These are phyloP conservation scores for Monosporascus ibericus DNA, from an alignment of 2,329 filamentous ascomycete genomes.

Conservation along the genomic window DNA sequence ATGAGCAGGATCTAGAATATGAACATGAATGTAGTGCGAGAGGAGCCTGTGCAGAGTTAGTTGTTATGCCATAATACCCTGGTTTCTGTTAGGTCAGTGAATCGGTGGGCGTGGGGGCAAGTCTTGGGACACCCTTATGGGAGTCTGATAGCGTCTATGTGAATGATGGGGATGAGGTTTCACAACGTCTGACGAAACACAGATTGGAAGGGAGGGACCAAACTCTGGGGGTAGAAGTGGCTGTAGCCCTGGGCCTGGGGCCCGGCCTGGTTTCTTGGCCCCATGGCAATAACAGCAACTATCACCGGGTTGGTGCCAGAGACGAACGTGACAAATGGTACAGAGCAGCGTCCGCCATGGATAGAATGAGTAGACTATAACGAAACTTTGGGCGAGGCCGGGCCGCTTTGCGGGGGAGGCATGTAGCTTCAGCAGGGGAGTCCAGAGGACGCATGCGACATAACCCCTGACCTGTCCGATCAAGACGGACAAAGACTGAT, in stretches of 20 bases:
- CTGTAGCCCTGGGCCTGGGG: not conserved
- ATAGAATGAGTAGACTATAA: conserved; percentile 7
- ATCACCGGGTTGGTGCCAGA: conserved; percentile 9
- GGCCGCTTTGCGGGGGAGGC: conserved; percentile 7
- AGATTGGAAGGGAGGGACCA: conserved; percentile 8
- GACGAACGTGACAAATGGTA: conserved; percentile 1
- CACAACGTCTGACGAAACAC: conserved; percentile 8
- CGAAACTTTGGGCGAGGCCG: conserved; percentile 9
- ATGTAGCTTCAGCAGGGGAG: conserved; percentile 11
- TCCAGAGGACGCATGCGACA: conserved; percentile 12
- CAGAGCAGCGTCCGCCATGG: not conserved
- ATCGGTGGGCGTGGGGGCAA: conserved; percentile 18
- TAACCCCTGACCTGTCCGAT: conserved; percentile 1
- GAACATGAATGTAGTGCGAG: conserved; percentile 48
- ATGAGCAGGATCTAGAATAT: conserved; percentile 56
- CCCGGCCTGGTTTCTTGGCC: conserved; percentile 10
- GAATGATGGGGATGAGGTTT: conserved; percentile 9
- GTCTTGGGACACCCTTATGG: conserved; percentile 11
- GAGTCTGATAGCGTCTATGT: conserved; percentile 7
- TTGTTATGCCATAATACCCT: conserved; percentile 1
- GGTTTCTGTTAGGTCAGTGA: not conserved
- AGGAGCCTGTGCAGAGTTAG: conserved; percentile 44
- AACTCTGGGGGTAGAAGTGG: conserved; percentile 4
- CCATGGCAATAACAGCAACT: conserved; percentile 7
- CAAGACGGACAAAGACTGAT: not conserved